These are phyloP conservation scores for Penicillium italicum DNA, from an alignment of 2,329 filamentous ascomycete genomes.

Conservation along the genomic window DNA sequence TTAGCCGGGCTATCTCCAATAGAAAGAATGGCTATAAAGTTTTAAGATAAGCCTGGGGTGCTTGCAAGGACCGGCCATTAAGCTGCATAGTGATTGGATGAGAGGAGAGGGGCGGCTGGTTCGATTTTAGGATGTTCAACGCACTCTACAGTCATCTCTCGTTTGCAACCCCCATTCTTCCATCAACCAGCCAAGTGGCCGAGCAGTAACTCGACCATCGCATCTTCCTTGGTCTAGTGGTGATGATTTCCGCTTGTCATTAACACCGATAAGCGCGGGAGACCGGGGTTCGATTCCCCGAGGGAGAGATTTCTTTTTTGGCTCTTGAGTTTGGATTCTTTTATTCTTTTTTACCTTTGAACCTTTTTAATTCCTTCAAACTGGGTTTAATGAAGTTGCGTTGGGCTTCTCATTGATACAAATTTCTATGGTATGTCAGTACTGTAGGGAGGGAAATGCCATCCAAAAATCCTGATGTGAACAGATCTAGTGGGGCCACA, in stretches of 20 bases:
- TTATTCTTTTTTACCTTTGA: too few species aligned
- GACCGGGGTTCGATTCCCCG: slow-evolving; percentile 40
- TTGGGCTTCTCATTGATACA: too few species aligned
- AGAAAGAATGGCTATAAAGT: not conserved
- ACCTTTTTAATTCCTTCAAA: not conserved
- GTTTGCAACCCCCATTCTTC: too few species aligned
- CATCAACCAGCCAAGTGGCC: slow-evolving; percentile 27
- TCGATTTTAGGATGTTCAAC: not conserved
- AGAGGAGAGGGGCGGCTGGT: not conserved
- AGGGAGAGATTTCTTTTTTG: slow-evolving; percentile 34
- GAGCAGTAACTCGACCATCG: slow-evolving; percentile 23
- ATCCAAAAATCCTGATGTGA: not conserved
- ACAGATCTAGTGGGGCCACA: slow-evolving; percentile 15
- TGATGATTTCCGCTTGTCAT: slow-evolving; percentile 43
- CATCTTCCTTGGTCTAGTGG: slow-evolving; percentile 39
- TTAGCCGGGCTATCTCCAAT: not conserved
- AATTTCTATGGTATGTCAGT: not conserved
- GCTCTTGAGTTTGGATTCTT: too few species aligned
- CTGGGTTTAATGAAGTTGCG: not conserved
- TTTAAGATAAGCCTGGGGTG: not conserved
- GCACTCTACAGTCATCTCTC: too few species aligned
- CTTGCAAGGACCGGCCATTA: slow-evolving; percentile 2
- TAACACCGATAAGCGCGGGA: slow-evolving; percentile 33
- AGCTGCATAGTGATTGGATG: slow-evolving; percentile 3
- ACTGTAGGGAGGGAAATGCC: not conserved